Evolutionary conservation across 2,329 filamentous ascomycete genomes (phyloP).

Genomic region (Botrytis sinoallii): DNA sequence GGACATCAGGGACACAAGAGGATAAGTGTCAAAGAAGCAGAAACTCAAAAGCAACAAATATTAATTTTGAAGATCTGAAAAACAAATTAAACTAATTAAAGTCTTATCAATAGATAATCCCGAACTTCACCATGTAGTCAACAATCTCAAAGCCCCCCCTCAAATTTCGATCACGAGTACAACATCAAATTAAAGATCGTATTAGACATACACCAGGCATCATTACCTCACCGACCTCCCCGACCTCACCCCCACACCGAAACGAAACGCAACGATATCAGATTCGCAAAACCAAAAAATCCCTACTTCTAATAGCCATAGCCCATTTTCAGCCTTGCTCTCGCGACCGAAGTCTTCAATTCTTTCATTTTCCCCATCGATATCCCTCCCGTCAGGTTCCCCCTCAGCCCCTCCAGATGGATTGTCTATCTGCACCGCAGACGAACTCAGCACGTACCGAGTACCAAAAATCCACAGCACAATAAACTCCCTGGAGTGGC

Average conservation of each 20-base stretch:
- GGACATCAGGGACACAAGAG: not conserved
- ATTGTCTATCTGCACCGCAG: not conserved
- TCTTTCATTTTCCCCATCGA: not conserved
- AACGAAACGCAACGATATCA: conserved; percentile 6
- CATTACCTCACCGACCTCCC: not conserved
- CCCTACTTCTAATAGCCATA: not conserved
- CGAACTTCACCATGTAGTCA: conserved; percentile 13
- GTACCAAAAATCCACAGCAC: not conserved
- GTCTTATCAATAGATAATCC: not conserved
- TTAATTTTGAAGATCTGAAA: not conserved
- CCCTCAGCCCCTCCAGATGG: not conserved
- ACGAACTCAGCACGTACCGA: conserved; percentile 6
- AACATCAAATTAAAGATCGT: conserved; percentile 12
- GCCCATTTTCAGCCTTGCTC: conserved; percentile 10
- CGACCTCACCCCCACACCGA: not conserved
- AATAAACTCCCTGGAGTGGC: conserved; percentile 5
- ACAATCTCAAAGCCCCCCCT: conserved; percentile 12
- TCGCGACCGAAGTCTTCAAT: not conserved
- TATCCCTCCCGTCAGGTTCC: not conserved
- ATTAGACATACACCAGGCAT: conserved; percentile 4
- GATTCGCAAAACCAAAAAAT: not conserved
- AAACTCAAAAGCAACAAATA: not conserved
- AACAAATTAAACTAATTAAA: conserved; percentile 11
- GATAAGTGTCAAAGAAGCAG: not conserved
- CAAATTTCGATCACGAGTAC: conserved; percentile 14